Percentiles rank a stretch among this genome's conserved stretches.
Evolutionary conservation across 2,329 filamentous ascomycete genomes (phyloP).

Genomic region (Penicillium sp.): DNA sequence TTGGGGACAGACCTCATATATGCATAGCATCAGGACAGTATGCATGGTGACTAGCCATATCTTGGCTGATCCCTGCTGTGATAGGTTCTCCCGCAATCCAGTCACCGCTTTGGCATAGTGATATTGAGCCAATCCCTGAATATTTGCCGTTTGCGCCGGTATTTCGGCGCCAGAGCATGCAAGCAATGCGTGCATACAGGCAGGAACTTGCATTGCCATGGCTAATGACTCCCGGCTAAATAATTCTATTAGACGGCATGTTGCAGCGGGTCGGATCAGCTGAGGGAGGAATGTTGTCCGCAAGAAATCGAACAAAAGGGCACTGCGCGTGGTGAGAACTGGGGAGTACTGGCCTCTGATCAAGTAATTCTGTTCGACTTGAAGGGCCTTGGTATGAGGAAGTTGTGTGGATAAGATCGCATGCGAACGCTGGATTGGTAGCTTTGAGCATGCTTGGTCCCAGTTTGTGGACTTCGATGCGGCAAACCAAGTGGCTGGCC

Average conservation of each 20-base stretch:
- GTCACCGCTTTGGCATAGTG: conserved; percentile 21
- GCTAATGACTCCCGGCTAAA: conserved; percentile 14
- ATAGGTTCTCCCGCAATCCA: conserved; percentile 9
- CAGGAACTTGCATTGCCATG: conserved; percentile 15
- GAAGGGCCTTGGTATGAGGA: background rate
- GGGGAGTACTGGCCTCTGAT: background rate
- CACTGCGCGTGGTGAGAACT: conserved; percentile 8
- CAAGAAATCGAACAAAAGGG: conserved; percentile 25
- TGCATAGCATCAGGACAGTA: conserved; percentile 25
- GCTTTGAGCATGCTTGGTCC: background rate
- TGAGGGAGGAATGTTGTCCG: conserved; percentile 23
- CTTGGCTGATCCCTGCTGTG: background rate
- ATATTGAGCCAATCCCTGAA: conserved; percentile 13
- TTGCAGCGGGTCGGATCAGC: conserved; percentile 21
- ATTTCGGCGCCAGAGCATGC: conserved; percentile 27
- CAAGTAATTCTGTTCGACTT: background rate
- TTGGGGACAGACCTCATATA: conserved; percentile 22
- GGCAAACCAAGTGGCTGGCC: too few species aligned
- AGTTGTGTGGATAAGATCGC: background rate
- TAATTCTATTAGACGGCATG: conserved; percentile 8
- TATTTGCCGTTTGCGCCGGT: conserved; percentile 6
- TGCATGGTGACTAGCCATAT: conserved; percentile 14
- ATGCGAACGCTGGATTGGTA: background rate
- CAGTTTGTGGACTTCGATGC: too few species aligned
- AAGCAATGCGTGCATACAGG: conserved; percentile 27